phyloP scores from a whole-genome alignment of 2,329 filamentous ascomycete genomes.

The Epichloe elymi region DNA sequence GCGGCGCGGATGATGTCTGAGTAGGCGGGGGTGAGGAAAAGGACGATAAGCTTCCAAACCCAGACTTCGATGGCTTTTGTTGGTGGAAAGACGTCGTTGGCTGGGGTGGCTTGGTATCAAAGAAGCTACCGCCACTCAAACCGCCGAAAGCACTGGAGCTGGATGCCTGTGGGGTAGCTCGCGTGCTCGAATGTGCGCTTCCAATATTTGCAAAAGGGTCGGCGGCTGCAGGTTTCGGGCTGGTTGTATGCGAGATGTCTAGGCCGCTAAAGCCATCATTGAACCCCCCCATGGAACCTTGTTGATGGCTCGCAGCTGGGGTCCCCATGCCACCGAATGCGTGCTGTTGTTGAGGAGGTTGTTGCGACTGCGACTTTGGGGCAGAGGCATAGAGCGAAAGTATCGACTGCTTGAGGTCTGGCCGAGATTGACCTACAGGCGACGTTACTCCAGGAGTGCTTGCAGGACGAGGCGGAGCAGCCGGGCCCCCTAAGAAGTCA shows the following conservation, averaged over 20 bases:
- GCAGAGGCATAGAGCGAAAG: slow-evolving; percentile 83
- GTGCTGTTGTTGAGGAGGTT: slow-evolving; percentile 18
- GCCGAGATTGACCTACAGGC: slow-evolving; percentile 56
- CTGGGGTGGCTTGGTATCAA: slow-evolving; percentile 58
- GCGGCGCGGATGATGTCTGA: slow-evolving; percentile 14
- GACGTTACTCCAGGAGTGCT: slow-evolving; percentile 59
- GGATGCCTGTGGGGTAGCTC: slow-evolving; percentile 21
- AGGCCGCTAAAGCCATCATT: slow-evolving; percentile 57
- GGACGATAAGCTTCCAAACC: slow-evolving; percentile 54
- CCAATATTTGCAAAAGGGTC: slow-evolving; percentile 52
- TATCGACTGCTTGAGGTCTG: slow-evolving; percentile 94
- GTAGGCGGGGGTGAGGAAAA: slow-evolving; percentile 34
- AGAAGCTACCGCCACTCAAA: slow-evolving; percentile 67
- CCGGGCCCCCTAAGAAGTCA: slow-evolving; percentile 74
- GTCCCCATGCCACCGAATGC: slow-evolving; percentile 56
- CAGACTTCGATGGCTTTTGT: slow-evolving; percentile 40
- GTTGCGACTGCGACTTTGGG: slow-evolving; percentile 50
- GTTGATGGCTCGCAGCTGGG: slow-evolving; percentile 37
- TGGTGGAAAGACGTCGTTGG: slow-evolving; percentile 36
- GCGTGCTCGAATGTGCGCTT: slow-evolving; percentile 20
- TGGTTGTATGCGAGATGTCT: slow-evolving; percentile 29
- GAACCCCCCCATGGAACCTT: slow-evolving; percentile 50
- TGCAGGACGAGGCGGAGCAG: slow-evolving; percentile 64
- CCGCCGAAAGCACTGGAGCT: slow-evolving; percentile 33
- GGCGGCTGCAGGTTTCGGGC: slow-evolving; percentile 27